phyloP scores from a whole-genome alignment of 2,329 filamentous ascomycete species.

The Colletotrichum musae region DNA sequence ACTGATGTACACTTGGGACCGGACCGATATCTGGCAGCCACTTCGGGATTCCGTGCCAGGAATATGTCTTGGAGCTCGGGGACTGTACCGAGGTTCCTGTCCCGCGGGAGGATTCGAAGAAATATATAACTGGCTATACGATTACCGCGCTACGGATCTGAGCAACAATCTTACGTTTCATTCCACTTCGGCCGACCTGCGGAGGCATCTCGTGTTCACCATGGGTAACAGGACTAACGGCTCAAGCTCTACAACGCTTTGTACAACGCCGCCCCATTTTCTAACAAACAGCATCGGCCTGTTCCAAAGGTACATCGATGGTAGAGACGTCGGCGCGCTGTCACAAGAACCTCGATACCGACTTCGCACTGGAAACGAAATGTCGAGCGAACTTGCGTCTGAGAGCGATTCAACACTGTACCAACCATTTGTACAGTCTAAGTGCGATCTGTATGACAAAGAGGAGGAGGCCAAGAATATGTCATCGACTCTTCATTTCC shows the following conservation, averaged over 20 bases:
- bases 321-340: neutral
- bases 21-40: neutral
- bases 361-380: neutral
- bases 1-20: rapidly evolving
- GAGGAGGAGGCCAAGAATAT: neutral
- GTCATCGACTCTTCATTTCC: neutral
- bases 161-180: neutral
- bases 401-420: neutral
- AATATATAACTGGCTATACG: conserved; percentile 1
- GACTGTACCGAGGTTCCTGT: neutral
- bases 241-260: neutral
- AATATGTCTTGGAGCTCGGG: neutral
- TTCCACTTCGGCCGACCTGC: neutral
- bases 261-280: neutral
- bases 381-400: neutral
- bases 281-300: neutral
- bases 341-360: neutral
- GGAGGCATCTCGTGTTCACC: neutral
- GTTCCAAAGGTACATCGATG: neutral
- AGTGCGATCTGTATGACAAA: conserved; percentile 6
- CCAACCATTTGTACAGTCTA: conserved; percentile 28
- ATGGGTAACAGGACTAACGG: neutral
- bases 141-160: neutral
- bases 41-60: neutral
- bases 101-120: conserved; percentile 9